Evolutionary conservation across 257 asterid genomes (phyloP), one percentile per base, ranked within the genome.

Genomic region (Gynochthodes officinalis): DNA sequence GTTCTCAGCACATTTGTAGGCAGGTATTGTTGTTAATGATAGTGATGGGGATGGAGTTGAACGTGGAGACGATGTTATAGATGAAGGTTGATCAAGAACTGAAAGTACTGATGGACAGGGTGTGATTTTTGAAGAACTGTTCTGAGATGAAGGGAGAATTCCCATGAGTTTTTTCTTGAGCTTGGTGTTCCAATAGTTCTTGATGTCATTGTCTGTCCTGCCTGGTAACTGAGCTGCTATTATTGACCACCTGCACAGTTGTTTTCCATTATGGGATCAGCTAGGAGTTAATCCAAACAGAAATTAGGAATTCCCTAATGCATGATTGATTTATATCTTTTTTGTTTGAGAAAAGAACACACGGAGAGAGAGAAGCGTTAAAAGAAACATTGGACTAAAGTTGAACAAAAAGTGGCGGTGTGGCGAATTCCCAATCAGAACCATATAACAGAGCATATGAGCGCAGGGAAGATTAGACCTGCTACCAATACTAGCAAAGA

Each of bases 131-230:
- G 63, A 80, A 57, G 82, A 67, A 30, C 55, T 73, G 74, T 69
- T 75, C 1, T 79, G 89, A 53, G 83, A 55, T n/a, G 82, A 73
- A 60, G 80, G 62, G 14, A 28, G 27, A 35, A 59, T 52, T 32
- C 81, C 77, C 53, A 81, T 66, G 37, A 88, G 69, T 70, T 88
- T 92, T 86, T 88, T 90, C 74, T 88, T 92, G 4, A 92, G 98
- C 87, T 90, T 92, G 1, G 96, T 92, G 91, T 92, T 92, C 97
- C 97, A 92, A 69, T 92, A 87, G 81, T 92, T 92, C 73, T 92
- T 92, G 69, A 92, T 92, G 33, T 92, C 97, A 48, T 92, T 92
- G 73, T 92, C 98, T 0, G 98, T 92, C 72, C 96, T 90, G 0
- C 98, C 96, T 6, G 90, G 96, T 59, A 92, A 82, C 37, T 89